These are phyloP conservation scores for Neofusicoccum sp. DNA, from an alignment of 2,329 filamentous ascomycete genomes.

Conservation along the genomic window DNA sequence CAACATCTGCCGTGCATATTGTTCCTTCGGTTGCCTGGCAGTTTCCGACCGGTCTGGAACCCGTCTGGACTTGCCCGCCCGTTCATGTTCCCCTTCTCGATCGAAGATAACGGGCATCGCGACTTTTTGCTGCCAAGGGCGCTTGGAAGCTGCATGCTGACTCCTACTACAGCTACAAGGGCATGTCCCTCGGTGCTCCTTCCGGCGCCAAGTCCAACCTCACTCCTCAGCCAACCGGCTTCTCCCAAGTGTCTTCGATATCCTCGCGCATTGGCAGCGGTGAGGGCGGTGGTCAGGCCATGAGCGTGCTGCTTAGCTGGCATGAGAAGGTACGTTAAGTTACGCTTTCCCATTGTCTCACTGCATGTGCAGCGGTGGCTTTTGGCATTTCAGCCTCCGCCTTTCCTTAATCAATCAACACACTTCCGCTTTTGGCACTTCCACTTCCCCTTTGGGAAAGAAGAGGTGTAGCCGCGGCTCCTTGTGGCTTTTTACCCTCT, in stretches of 20 bases:
- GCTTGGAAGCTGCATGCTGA: background rate
- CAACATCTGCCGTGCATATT: background rate
- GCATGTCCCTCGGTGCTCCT: slow-evolving; percentile 62
- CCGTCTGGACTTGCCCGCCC: background rate
- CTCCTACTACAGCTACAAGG: slow-evolving; percentile 74
- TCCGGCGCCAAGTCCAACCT: slow-evolving; percentile 40
- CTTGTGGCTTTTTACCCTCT: slow-evolving; percentile 11
- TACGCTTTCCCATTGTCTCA: slow-evolving; percentile 13
- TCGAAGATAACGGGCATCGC: slow-evolving; percentile 10
- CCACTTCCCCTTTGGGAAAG: slow-evolving; percentile 1
- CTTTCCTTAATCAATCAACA: slow-evolving; percentile 8
- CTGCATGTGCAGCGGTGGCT: background rate
- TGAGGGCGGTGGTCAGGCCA: slow-evolving; percentile 77
- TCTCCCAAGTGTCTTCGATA: slow-evolving; percentile 76
- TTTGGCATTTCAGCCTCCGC: slow-evolving; percentile 2
- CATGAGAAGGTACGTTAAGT: slow-evolving; percentile 73
- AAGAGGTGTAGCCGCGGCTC: slow-evolving; percentile 11
- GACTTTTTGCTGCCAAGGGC: slow-evolving; percentile 11
- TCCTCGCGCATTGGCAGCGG: slow-evolving; percentile 57
- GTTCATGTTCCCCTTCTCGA: background rate
- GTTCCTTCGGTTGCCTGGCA: background rate
- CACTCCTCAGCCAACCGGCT: slow-evolving; percentile 81
- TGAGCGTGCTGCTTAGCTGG: slow-evolving; percentile 98
- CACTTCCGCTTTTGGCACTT: slow-evolving; percentile 15
- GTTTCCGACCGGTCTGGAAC: background rate